Conservation (phyloP, 73 alveolate species). For the Paramecium sexaurelia region DNA sequence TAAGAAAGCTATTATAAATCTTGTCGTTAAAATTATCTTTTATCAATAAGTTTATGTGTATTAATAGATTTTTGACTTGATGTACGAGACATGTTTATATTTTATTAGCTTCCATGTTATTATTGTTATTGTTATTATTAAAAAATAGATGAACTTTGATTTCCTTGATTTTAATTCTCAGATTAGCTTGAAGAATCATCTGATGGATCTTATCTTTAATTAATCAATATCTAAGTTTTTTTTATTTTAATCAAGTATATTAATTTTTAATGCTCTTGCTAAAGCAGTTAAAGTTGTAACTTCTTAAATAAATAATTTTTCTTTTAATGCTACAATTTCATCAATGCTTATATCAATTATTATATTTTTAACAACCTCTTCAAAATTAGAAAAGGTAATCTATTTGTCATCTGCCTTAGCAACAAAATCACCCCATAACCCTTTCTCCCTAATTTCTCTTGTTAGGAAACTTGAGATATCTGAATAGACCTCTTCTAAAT, state of each 20-base stretch:
- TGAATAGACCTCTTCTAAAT: not conserved
- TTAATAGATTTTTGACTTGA: not conserved
- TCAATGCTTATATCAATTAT: not conserved
- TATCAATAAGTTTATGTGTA: not conserved
- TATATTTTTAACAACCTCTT: not conserved
- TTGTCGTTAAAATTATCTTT: not conserved
- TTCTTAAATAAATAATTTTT: not conserved
- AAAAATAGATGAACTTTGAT: not conserved
- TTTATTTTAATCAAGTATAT: not conserved
- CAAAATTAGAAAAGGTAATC: not conserved
- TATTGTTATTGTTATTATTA: not conserved
- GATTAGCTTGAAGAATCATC: not conserved
- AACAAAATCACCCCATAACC: conserved; percentile 2
- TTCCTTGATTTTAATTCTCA: not conserved
- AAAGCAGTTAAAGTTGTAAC: not conserved
- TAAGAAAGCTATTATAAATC: not conserved
- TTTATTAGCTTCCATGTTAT: not conserved
- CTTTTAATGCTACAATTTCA: not conserved
- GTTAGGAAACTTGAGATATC: not conserved
- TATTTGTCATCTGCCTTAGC: not conserved
- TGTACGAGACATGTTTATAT: not conserved
- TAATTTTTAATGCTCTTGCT: not conserved
- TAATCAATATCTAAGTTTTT: not conserved
- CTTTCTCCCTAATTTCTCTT: conserved; percentile 1
- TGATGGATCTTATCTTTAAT: not conserved